Base-by-base conservation (phyloP, 2,329 filamentous ascomycete genomes). In the Drechmeria coniospora region DNA sequence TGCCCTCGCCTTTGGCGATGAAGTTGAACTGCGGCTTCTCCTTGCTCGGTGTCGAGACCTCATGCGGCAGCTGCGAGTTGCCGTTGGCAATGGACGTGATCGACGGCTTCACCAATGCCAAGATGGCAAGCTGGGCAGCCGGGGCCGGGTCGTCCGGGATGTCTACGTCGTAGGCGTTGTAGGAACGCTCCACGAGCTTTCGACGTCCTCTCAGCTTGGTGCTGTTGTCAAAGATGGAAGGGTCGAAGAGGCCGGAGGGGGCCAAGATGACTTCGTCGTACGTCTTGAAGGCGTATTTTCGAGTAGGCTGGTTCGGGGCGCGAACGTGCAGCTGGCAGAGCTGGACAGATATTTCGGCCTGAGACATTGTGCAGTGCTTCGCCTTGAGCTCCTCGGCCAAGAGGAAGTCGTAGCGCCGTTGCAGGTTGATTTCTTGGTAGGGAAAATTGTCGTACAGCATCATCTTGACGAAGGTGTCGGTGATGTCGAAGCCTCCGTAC, bases 201-300 rank as follows among this genome's bases (percentile, higher is more conserved):
- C 83, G 72, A 27, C 87, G 74, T 23, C 81, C 77, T 13, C 65
- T 60, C 8, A 95, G 67, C 58, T 98, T 98, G 20, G 68, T 57
- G 16, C 67, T 72, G 42, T 84, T 78, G 47, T 92, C 82, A 40
- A 95, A 93, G 30, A 94, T 78, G 3, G 69, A 61, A 0, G 90
- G 87, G 34, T 87, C 79, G 50, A 92, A 94, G 43, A 86, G 80
- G n/a, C 84, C 86, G 77, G 93, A 83, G 1, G 86, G 79, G 1
- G 90, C 79, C n/a, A 98, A 65, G 41, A 92, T 81, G 14, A 92
- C 79, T 51, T 95, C 90, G 41, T 98, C 90, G 45, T 95, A 98
- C 1, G 81, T 86, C 61, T 95, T 95, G 65, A 94, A 95, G 22
- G 75, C 72, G 53, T 92, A 95, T 53, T 93, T 94, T 36, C 76